Evolutionary conservation across 164 flowering plant genomes (phyloP), one percentile per base, ranked within the genome.

Genomic region (Vitis cinerea): DNA sequence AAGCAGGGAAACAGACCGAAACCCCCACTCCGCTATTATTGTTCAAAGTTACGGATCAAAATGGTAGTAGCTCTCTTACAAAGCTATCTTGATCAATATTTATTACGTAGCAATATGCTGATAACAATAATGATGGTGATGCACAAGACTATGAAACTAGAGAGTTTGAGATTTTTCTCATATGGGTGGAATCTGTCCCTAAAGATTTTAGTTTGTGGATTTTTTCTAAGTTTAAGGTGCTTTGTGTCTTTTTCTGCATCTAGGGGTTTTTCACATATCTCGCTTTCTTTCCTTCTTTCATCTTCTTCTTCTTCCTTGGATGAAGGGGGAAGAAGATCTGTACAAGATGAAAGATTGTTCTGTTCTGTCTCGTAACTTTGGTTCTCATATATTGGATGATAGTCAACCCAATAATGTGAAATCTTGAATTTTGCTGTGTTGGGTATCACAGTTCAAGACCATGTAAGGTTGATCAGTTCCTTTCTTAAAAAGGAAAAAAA

Each of bases 1-100:
- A 30, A 60, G 5, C 11, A 14, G 50, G 60, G 51, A 68, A 44
- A 30, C 70, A 72, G 50, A 54, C 50, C 54, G 61, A 66, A 16
- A 23, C 65, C 64, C 64, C 64, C 15, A 61, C 64, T 69, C 49
- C 73, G 44, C 44, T 37, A 29, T 58, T 73, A 17, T 62, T 72
- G 54, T 68, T 78, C 50, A 72, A 61, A 64, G 61, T 73, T 6
- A 61, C 69, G 9, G 69, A 37, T 37, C 44, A 77, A 30, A 69
- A 70, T 51, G 77, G 72, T 55, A 68, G 31, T 11, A 59, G 52
- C 63, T 54, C 71, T 66, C 59, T 57, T 54, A 48, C 72, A 6
- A 19, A 66, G 48, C 69, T 71, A n/a, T 51, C 65, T 49, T 67
- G 59, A 62, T 1, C 7, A 30, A n/a, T 1, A 64, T 15, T 16